Evolutionary conservation across 805 yeast genomes (phyloP).

Genomic region (Phaffomyces thermotolerans): DNA sequence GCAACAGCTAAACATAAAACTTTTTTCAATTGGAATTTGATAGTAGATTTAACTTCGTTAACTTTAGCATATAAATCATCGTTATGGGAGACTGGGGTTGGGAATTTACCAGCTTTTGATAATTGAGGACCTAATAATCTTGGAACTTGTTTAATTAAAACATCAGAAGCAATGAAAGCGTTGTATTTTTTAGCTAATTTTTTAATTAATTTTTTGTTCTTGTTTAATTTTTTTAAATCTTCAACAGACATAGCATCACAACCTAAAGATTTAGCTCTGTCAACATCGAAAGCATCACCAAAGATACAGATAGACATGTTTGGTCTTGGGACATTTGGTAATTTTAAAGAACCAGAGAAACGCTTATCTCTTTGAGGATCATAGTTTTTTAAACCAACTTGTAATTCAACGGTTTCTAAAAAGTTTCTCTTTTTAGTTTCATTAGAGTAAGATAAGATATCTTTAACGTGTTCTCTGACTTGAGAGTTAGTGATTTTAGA

Average conservation of each 20-base stretch:
- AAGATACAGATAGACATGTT: constrained; percentile 99
- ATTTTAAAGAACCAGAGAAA: constrained; percentile 99
- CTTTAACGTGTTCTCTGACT: constrained; percentile 95
- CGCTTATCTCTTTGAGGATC: constrained; percentile 99
- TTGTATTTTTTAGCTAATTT: constrained; percentile 99
- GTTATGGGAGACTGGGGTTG: constrained; percentile 99
- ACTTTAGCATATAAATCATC: constrained; percentile 96
- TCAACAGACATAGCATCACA: constrained; percentile 99
- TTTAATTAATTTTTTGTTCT: constrained; percentile 99
- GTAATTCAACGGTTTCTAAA: constrained; percentile 99
- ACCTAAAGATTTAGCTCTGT: constrained; percentile 99
- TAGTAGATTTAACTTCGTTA: constrained; percentile 96
- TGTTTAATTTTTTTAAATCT: constrained; percentile 99
- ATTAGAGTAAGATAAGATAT: constrained; percentile 81
- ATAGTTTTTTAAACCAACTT: constrained; percentile 99
- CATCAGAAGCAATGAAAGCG: constrained; percentile 99
- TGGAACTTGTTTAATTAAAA: constrained; percentile 98
- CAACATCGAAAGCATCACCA: constrained; percentile 99
- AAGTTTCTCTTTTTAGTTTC: constrained; percentile 99
- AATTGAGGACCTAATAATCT: constrained; percentile 99
- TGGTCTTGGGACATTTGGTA: constrained; percentile 99
- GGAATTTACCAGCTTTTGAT: constrained; percentile 99
- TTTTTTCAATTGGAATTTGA: constrained; percentile 99
- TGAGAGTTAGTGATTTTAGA: constrained; percentile 87
- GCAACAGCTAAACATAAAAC: constrained; percentile 99